Base-by-base conservation (phyloP, 169 alveolate species). In the Plasmodium relictum region DNA sequence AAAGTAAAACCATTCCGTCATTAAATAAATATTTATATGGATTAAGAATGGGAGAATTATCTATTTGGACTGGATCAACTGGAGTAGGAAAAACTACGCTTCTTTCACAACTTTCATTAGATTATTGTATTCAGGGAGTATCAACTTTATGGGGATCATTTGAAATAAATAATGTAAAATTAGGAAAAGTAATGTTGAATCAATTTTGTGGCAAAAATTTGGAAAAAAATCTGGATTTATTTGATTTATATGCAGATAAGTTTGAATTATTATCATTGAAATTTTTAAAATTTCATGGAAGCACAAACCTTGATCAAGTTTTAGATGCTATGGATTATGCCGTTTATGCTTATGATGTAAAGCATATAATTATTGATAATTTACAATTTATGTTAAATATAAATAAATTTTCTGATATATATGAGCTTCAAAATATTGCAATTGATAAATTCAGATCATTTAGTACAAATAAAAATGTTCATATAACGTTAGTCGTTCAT, bases 1-100 rank as follows among this genome's bases (percentile, higher is more conserved):
- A 88, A 52, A 89, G 97, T 70, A 69, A 94, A 44, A 93, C 97
- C 1, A 73, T 95, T 87, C 96, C 96, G 6, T 95, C 96, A 6
- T 62, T 95, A 76, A 78, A 94, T 61, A 88, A 95, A 78, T 93
- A 93, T 86, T 76, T 89, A 74, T 96, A 66, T 74, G 99, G 99
- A 18, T 95, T 97, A 62, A 93, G 99, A 50, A 90, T 93, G 72
- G 99, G 99, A 39, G 99, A 98, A 78, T 74, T 98, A 73, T 94
- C 98, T 14, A 93, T 98, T 22, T 93, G 98, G 93, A 98, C 99
- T 9, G 99, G 99, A n/a, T 95, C 98, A 1, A 97, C 99, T 10
- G 99, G 99, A 9, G 94, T 97, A n/a, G 99, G 99, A 58, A 98
- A 98, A 94, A 98, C 99, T 2, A 98, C 99, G 0, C 94, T 97